Evolutionary conservation across 345 rosid species (phyloP).

Genomic region (Turritis glabra): DNA sequence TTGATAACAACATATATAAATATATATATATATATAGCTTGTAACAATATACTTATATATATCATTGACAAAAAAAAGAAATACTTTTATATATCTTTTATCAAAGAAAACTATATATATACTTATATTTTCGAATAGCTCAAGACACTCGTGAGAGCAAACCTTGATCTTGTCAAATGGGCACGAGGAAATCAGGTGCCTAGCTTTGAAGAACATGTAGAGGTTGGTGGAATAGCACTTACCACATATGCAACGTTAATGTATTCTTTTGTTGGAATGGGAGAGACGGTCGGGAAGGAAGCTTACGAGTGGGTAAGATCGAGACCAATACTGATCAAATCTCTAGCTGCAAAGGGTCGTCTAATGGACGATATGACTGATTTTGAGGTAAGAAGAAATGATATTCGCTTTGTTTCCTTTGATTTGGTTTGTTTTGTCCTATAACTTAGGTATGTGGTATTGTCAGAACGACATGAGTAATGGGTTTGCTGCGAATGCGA

Average conservation of each 20-base stretch:
- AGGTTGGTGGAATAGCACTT: constrained; percentile 15
- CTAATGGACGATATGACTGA: constrained; percentile 17
- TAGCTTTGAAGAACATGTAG: constrained; percentile 2
- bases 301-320: constrained; percentile 24
- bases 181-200: neutral
- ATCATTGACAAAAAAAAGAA: too few species aligned
- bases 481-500: constrained; percentile 2
- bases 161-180: constrained; percentile 11
- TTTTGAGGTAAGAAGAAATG: neutral
- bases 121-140: neutral
- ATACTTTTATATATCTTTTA: too few species aligned
- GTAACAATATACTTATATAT: neutral
- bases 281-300: constrained; percentile 4
- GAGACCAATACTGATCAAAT: constrained; percentile 2
- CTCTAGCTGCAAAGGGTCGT: constrained; percentile 16
- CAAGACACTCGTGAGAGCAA: constrained; percentile 11
- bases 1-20: neutral
- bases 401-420: neutral
- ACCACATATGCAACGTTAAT: neutral
- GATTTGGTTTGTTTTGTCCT: neutral
- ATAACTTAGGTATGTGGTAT: neutral
- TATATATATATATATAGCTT: neutral
- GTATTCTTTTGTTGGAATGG: constrained; percentile 21
- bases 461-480: constrained; percentile 35
- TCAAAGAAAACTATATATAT: neutral